phyloP scores from a whole-genome alignment of 495 filamentous ascomycete genomes.

The Cercophora samala region DNA sequence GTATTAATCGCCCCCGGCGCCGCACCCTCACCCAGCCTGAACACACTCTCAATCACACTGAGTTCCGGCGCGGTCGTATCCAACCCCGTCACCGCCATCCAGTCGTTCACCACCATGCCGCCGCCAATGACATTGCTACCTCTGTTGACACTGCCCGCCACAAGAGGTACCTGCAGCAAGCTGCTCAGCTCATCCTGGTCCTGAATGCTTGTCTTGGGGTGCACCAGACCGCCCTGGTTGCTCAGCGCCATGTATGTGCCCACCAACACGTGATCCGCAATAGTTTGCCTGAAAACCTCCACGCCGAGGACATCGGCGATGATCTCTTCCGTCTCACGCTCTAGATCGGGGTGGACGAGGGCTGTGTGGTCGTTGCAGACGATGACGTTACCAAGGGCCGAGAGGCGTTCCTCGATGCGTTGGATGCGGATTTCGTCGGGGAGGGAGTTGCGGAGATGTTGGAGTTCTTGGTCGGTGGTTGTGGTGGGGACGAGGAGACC shows the following conservation, averaged over 20 bases:
- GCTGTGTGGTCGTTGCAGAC: conserved; percentile 95
- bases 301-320: conserved; percentile 96
- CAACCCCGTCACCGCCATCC: conserved; percentile 93
- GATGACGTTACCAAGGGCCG: conserved; percentile 95
- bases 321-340: conserved; percentile 93
- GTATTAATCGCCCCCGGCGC: conserved; percentile 70
- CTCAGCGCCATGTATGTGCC: conserved; percentile 94
- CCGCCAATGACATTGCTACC: conserved; percentile 92
- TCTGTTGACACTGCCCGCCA: conserved; percentile 89
- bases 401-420: conserved; percentile 94
- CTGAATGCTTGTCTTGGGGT: conserved; percentile 92
- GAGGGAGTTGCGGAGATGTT: conserved; percentile 90
- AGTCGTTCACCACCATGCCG: conserved; percentile 99
- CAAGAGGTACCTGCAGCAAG: conserved; percentile 90
- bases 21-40: conserved; percentile 84
- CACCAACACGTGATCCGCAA: conserved; percentile 93
- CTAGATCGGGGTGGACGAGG: conserved; percentile 92
- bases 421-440: conserved; percentile 86
- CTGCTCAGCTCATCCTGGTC: conserved; percentile 96
- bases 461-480: conserved; percentile 96
- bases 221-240: conserved; percentile 95
- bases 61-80: conserved; percentile 97
- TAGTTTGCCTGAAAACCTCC: conserved; percentile 96
- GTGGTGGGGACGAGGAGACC: conserved; percentile 93
- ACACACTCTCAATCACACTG: conserved; percentile 93